phyloP scores from a whole-genome alignment of 805 yeast genomes.

The Ogataea allantospora region DNA sequence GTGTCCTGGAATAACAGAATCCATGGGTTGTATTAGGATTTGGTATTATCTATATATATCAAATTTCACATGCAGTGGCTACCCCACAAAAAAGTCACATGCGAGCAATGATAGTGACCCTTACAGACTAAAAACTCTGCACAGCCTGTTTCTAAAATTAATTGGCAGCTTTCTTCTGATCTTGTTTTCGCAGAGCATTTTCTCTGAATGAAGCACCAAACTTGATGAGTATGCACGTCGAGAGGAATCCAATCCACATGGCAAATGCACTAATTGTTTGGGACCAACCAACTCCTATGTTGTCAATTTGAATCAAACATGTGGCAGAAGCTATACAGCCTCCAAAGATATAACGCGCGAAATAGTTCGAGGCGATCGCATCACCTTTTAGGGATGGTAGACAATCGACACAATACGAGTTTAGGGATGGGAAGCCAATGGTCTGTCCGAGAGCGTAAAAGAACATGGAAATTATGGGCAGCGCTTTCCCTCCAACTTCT shows the following conservation, averaged over 20 bases:
- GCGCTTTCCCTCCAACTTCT: constrained; percentile 52
- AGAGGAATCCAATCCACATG: constrained; percentile 38
- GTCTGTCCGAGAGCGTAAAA: constrained; percentile 51
- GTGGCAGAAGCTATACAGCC: constrained; percentile 53
- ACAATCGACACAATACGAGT: constrained; percentile 58
- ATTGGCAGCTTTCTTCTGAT: constrained; percentile 5
- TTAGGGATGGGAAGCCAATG: constrained; percentile 48
- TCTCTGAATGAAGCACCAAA: constrained; percentile 41
- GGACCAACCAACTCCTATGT: constrained; percentile 58
- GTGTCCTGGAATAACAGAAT: constrained; percentile 30
- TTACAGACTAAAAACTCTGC: not conserved
- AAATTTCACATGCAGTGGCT: constrained; percentile 10
- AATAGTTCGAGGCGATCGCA: constrained; percentile 55
- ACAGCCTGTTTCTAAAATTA: constrained; percentile 4
- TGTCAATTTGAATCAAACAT: constrained; percentile 43
- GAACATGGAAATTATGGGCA: constrained; percentile 51
- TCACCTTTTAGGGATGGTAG: constrained; percentile 55
- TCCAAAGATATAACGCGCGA: constrained; percentile 44
- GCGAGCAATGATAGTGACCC: constrained; percentile 8
- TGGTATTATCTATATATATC: not conserved
- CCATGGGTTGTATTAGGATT: constrained; percentile 25
- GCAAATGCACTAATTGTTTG: constrained; percentile 48
- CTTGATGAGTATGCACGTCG: constrained; percentile 34
- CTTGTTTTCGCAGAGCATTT: constrained; percentile 7
- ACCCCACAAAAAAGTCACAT: constrained; percentile 14